phyloP scores from a whole-genome alignment of 2,329 filamentous ascomycete genomes.

The Botrytis hyacinthi region DNA sequence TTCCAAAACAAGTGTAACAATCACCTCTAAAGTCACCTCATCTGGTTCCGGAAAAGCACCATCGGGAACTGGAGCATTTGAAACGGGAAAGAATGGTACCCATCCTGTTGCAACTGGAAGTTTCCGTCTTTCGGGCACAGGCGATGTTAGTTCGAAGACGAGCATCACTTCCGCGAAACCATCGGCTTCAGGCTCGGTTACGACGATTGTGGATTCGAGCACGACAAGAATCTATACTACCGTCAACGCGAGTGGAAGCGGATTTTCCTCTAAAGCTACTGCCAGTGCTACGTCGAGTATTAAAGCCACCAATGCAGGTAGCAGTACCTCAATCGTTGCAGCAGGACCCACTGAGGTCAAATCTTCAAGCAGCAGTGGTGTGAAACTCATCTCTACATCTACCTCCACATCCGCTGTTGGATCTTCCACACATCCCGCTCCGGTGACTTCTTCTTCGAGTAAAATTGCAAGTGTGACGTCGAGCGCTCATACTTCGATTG shows the following conservation, averaged over 20 bases:
- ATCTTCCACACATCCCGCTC: not conserved
- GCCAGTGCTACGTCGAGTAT: too few species aligned
- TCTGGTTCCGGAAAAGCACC: not conserved
- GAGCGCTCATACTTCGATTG: not conserved
- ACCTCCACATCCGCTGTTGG: not conserved
- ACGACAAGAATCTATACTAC: constrained; percentile 8
- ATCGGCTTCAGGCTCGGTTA: not conserved
- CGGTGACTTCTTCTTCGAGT: not conserved
- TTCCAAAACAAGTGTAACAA: not conserved
- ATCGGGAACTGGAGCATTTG: not conserved
- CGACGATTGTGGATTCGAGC: not conserved
- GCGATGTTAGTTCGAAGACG: not conserved
- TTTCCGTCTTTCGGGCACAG: not conserved
- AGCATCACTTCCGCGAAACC: not conserved
- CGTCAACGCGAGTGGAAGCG: not conserved
- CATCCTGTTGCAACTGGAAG: not conserved
- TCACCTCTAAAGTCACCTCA: not conserved
- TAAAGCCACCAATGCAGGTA: not conserved
- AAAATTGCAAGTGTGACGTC: not conserved
- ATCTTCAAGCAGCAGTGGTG: not conserved
- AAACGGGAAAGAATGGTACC: not conserved
- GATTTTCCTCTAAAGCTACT: not conserved
- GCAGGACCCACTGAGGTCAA: not conserved
- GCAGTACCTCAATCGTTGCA: not conserved
- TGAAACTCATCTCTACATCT: not conserved